phyloP scores from a whole-genome alignment of 768 basidiomycete genomes.

The Myochromella boudieri region DNA sequence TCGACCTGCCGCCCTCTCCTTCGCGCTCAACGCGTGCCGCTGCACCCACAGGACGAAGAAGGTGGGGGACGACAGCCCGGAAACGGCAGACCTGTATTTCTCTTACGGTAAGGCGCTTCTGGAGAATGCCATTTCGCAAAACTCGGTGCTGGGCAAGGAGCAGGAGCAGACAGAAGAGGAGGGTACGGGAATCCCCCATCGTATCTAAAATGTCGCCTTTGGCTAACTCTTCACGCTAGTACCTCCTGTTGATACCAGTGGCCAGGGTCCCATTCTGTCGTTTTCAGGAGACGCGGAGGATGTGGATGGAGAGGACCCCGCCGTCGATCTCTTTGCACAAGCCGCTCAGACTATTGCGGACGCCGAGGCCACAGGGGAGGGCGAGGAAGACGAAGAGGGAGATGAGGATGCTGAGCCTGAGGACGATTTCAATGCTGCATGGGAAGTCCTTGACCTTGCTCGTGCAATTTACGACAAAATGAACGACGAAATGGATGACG shows the following conservation, averaged over 20 bases:
- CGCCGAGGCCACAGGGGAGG: slow-evolving; percentile 45
- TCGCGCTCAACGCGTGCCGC: slow-evolving; percentile 14
- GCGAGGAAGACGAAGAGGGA: slow-evolving; percentile 54
- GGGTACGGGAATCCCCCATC: slow-evolving; percentile 15
- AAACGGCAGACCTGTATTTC: slow-evolving; percentile 86
- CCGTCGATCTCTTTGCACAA: slow-evolving; percentile 66
- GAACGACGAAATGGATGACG: slow-evolving; percentile 48
- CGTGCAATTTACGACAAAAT: slow-evolving; percentile 81
- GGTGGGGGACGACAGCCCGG: slow-evolving; percentile 77
- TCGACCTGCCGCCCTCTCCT: slow-evolving; percentile 5
- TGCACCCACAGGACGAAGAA: slow-evolving; percentile 58
- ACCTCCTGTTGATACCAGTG: slow-evolving; percentile 32
- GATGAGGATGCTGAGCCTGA: slow-evolving; percentile 82
- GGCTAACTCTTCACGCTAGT: slow-evolving; percentile 13
- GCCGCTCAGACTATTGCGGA: slow-evolving; percentile 46
- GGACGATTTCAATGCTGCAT: slow-evolving; percentile 97
- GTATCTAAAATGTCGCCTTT: not conserved
- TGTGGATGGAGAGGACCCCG: slow-evolving; percentile 46
- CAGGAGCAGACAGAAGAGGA: slow-evolving; percentile 58
- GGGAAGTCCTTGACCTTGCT: slow-evolving; percentile 96
- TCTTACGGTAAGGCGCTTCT: slow-evolving; percentile 91
- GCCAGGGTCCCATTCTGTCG: slow-evolving; percentile 63
- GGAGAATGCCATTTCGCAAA: slow-evolving; percentile 88
- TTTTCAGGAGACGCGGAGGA: slow-evolving; percentile 84
- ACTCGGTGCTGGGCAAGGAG: slow-evolving; percentile 87